These are phyloP conservation scores for Phaeoacremonium minimum DNA, from an alignment of 2,329 filamentous ascomycete species.

Conservation along the genomic window DNA sequence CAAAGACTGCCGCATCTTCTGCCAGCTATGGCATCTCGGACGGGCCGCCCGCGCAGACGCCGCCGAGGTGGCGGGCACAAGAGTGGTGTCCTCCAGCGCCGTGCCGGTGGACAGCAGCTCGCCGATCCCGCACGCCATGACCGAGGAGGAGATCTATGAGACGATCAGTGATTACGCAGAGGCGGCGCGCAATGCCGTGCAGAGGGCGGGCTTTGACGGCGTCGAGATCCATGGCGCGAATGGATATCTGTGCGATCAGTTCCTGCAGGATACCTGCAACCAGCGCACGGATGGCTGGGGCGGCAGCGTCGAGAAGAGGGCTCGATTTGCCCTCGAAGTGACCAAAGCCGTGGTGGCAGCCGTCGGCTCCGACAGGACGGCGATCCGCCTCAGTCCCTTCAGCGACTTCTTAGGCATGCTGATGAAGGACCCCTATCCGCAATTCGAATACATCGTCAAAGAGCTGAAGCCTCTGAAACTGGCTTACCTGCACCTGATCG, in stretches of 20 bases:
- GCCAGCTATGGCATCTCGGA: constrained; percentile 63
- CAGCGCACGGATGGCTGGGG: constrained; percentile 50
- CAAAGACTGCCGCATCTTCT: constrained; percentile 56
- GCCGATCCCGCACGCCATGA: constrained; percentile 58
- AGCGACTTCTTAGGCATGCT: constrained; percentile 53
- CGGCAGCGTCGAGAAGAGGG: constrained; percentile 48
- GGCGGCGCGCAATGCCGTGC: constrained; percentile 50
- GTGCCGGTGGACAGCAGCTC: constrained; percentile 41
- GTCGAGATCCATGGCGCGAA: constrained; percentile 58
- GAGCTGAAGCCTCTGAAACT: constrained; percentile 46
- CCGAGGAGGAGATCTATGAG: constrained; percentile 58
- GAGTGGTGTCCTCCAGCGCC: constrained; percentile 37
- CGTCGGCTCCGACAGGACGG: constrained; percentile 44
- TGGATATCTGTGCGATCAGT: constrained; percentile 62
- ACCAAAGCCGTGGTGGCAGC: constrained; percentile 32
- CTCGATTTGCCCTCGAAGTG: constrained; percentile 45
- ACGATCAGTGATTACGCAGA: constrained; percentile 58
- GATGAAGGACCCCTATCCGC: constrained; percentile 53
- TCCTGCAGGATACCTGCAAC: constrained; percentile 48
- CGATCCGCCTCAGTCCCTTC: constrained; percentile 54
- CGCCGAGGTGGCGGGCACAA: constrained; percentile 37
- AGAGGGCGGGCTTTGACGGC: constrained; percentile 61
- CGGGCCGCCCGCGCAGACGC: constrained; percentile 36
- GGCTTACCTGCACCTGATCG: constrained; percentile 55
- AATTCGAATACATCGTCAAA: constrained; percentile 52